Base-by-base conservation (phyloP, 257 asterid species). In the Primulina eburnea region DNA sequence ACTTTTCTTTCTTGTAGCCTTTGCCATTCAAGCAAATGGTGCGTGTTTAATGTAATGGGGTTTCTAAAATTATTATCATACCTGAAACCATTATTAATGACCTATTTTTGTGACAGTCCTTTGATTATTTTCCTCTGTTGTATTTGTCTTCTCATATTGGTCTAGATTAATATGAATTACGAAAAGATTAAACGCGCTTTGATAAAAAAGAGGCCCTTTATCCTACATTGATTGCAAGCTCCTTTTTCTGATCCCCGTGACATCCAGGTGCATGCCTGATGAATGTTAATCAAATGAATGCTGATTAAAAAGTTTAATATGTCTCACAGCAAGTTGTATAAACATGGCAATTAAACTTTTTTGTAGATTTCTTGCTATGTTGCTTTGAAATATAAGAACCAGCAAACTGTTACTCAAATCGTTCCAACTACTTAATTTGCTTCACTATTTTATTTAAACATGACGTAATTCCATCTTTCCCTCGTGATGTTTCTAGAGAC, bases 401-500 rank as follows among this genome's bases (percentile, higher is more conserved):
- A 12, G 55, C 18, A 47, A 47, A 14, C 7, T 7, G 18, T 47
- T 47, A n/a, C 55, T 47, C 6, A 47, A 47, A 47, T 12, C 2
- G 55, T 12, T 14, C 55, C 55, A 47, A 47, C 6, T 4, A 4
- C 55, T 47, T 12, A 47, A 14, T 40, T 40, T 40, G 52, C 52
- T 10, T 40, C 1, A 9, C 17, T 40, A 11, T 40, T 37, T 40
- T 40, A 11, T 40, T 40, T 11, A 40, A 40, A 40, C 52, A 11
- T 40, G 52, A 32, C 24, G 26, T 68, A 8, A 4, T 10, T 40
- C 52, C 16, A 40, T 9, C 14, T 62, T 33, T 9, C 21, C 28
- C 55, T 38, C 1, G 53, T 43, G 53, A 43, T 43, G 18, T 14
- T 28, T 12, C 3, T 70, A 81, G 75, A 60, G 82, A 72, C 69